phyloP scores from a whole-genome alignment of 805 yeast genomes.

The Metschnikowia kofuensis region DNA sequence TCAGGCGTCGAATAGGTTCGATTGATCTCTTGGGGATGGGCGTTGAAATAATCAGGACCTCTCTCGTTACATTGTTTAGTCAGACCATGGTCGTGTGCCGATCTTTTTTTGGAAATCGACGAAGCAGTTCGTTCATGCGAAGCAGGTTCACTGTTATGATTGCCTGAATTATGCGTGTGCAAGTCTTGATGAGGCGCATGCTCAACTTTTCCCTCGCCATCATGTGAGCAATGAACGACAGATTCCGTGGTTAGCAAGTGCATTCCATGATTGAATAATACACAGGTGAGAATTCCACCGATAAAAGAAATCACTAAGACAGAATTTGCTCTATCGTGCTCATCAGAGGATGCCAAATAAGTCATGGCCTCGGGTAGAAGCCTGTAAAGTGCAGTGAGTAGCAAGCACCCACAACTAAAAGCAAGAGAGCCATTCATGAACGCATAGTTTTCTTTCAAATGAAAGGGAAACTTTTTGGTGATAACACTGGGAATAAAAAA shows the following conservation, averaged over 20 bases:
- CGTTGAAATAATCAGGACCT: slow-evolving; percentile 1
- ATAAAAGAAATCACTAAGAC: slow-evolving; percentile 46
- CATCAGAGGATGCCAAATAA: slow-evolving; percentile 39
- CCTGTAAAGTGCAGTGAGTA: slow-evolving; percentile 73
- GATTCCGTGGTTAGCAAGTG: slow-evolving; percentile 78
- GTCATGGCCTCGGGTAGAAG: slow-evolving; percentile 66
- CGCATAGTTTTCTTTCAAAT: slow-evolving; percentile 54
- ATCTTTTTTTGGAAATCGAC: not conserved
- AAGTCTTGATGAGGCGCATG: slow-evolving; percentile 14
- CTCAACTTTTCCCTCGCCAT: slow-evolving; percentile 27
- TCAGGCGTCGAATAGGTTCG: not conserved
- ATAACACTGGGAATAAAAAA: slow-evolving; percentile 37
- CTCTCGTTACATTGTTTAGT: not conserved
- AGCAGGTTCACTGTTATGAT: slow-evolving; percentile 14
- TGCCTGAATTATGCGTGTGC: slow-evolving; percentile 10
- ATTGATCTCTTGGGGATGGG: not conserved
- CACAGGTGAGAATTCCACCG: slow-evolving; percentile 61
- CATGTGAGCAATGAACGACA: slow-evolving; percentile 83
- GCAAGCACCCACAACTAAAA: slow-evolving; percentile 76
- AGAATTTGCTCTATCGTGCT: slow-evolving; percentile 24
- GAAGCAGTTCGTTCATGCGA: slow-evolving; percentile 8
- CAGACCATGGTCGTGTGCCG: not conserved
- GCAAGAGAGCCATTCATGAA: slow-evolving; percentile 75
- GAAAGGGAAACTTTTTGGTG: slow-evolving; percentile 44
- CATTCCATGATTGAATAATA: slow-evolving; percentile 57